A percentile compares a stretch with the other conserved stretches of the same genome.
phyloP scores from a whole-genome alignment of 2,329 filamentous ascomycete species.

The Rutstroemia sp. region DNA sequence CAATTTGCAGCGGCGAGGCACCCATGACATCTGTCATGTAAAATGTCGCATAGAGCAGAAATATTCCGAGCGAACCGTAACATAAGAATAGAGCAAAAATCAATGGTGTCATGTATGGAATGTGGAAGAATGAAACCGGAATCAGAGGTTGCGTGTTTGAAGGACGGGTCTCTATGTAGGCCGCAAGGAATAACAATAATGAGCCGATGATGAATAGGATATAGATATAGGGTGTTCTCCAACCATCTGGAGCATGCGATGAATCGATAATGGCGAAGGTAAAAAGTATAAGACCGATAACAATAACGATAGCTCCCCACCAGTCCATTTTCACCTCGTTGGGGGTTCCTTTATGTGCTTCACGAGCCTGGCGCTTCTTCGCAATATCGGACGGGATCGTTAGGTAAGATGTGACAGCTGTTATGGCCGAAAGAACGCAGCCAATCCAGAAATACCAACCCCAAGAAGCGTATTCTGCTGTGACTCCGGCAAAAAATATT shows the following conservation, averaged over 20 bases:
- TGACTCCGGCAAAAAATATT: constrained; percentile 57
- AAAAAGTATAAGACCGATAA: constrained; percentile 59
- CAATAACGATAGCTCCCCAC: constrained; percentile 51
- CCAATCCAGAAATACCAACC: constrained; percentile 65
- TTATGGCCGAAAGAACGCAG: constrained; percentile 42
- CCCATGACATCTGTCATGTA: constrained; percentile 51
- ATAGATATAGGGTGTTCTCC: constrained; percentile 67
- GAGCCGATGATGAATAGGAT: constrained; percentile 56
- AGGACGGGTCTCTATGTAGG: constrained; percentile 65
- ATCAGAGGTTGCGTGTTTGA: constrained; percentile 60
- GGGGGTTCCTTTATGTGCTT: background rate
- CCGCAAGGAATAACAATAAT: constrained; percentile 49
- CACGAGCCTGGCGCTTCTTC: constrained; percentile 26
- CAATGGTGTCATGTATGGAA: constrained; percentile 61
- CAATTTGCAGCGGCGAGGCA: constrained; percentile 45
- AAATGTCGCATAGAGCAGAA: constrained; percentile 61
- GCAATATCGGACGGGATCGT: constrained; percentile 42
- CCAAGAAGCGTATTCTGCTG: constrained; percentile 52
- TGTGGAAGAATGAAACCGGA: constrained; percentile 60
- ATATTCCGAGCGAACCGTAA: constrained; percentile 63
- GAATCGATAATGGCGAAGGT: constrained; percentile 72
- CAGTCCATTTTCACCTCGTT: constrained; percentile 58
- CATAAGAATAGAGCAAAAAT: constrained; percentile 53
- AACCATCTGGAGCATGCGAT: constrained; percentile 59
- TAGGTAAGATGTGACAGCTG: constrained; percentile 37